Evolutionary conservation across 441 rosid genomes (phyloP), one percentile per base, ranked within the genome.

Genomic region (Adansonia rubrostipa): DNA sequence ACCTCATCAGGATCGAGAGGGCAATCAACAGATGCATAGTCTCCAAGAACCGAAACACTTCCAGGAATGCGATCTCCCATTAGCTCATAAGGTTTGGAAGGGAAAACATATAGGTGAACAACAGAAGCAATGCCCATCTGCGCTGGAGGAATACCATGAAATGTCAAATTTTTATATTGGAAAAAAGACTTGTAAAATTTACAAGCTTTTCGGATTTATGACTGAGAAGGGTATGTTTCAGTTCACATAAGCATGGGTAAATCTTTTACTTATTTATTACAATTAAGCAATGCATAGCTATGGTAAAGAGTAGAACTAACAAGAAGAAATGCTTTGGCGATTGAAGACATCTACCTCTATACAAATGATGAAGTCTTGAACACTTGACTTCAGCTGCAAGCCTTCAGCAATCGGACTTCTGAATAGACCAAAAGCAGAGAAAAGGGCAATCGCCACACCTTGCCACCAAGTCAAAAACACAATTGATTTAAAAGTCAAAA

Each of bases 391-490:
- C 74, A 92, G 81, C 84, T 92, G 93, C 90, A 92, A 88, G 81
- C 88, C 92, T 82, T 93, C 93, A 72, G 98, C 97, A 75, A 92
- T 85, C 24, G 95, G 84, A 83, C 97, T 91, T 85, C 89, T 91
- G 81, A 97, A 89, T 86, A 97, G 88, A 76, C 97, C 99, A 80
- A 97, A 88, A 68, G 95, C 80, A 82, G 81, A 92, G 66, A 97
- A 86, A 68, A 95, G 85, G 85, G 99, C 99, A 82, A 97, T 97
- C 44, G 97, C 97, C 76, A 93, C 97, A 78, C 99, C 99, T 91
- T 97, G 99, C 99, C 99, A 95, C 99, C 99, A 95, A 79, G 99
- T 97, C 88, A 95, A 81, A 84, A 97, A 97, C 79, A 97, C 99
- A 72, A 97, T 97, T 6, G 99, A 95, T 81, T 97, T 97, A 74